phyloP scores from a whole-genome alignment of 495 filamentous ascomycete species.

The Daldinia bambusicola region DNA sequence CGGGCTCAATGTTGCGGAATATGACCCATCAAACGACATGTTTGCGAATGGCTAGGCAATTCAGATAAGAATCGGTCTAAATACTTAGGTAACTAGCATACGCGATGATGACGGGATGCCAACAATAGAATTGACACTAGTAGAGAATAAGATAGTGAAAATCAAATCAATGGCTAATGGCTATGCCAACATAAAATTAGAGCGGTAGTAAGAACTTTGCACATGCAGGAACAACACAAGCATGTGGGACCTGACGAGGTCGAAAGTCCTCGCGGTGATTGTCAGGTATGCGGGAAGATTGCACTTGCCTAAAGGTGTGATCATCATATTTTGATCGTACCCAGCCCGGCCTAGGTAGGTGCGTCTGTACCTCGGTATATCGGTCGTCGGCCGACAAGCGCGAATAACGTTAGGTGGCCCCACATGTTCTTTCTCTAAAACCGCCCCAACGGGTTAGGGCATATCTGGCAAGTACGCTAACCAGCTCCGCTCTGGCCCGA shows the following conservation, averaged over 20 bases:
- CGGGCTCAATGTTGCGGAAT: constrained; percentile 52
- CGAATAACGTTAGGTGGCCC: constrained; percentile 27
- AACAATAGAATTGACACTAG: constrained; percentile 23
- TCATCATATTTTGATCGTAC: constrained; percentile 9
- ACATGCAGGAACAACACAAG: constrained; percentile 39
- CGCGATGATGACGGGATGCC: constrained; percentile 24
- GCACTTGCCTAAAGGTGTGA: constrained; percentile 18
- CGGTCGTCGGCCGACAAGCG: constrained; percentile 20
- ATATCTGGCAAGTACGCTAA: not conserved
- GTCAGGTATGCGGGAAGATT: constrained; percentile 40
- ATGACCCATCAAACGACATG: constrained; percentile 56
- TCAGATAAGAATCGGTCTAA: constrained; percentile 22
- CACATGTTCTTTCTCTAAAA: not conserved
- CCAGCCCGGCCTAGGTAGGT: constrained; percentile 1
- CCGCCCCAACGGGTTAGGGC: not conserved
- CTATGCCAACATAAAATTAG: constrained; percentile 31
- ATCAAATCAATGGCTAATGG: constrained; percentile 14
- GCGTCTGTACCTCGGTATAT: constrained; percentile 42
- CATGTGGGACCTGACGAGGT: constrained; percentile 45
- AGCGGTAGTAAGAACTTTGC: constrained; percentile 18
- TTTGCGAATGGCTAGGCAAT: constrained; percentile 29
- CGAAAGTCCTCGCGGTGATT: constrained; percentile 22
- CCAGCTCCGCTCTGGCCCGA: not conserved
- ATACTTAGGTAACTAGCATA: constrained; percentile 24
- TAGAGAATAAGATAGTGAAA: constrained; percentile 7